A percentile compares a stretch with the other conserved stretches of the same genome.
Conservation (phyloP, 495 filamentous ascomycete species). For the Glarea lozoyensis region DNA sequence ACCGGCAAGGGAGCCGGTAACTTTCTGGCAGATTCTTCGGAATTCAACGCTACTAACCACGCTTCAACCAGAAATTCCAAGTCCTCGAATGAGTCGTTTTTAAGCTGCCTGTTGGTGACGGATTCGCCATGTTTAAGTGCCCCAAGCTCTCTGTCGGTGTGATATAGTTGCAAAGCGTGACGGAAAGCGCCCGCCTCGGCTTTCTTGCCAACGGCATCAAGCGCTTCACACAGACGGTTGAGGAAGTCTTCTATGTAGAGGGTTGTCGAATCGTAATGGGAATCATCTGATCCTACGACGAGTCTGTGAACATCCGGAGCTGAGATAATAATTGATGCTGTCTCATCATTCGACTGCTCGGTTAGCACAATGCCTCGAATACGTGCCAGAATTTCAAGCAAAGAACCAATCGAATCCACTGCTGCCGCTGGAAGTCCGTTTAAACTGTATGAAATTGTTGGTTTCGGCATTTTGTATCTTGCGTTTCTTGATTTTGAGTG, state of each 20-base stretch:
- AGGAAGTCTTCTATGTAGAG: neutral
- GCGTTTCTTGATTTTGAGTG: neutral
- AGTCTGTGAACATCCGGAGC: neutral
- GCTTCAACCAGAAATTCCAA: constrained; percentile 21
- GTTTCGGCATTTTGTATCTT: neutral
- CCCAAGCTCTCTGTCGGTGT: neutral
- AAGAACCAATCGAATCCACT: neutral
- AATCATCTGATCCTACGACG: neutral
- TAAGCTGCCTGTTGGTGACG: neutral
- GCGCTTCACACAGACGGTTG: neutral
- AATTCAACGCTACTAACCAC: constrained; percentile 33
- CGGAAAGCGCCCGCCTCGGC: neutral
- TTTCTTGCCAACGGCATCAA: neutral
- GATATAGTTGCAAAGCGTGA: constrained; percentile 1
- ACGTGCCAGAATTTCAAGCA: neutral
- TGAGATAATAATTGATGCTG: neutral
- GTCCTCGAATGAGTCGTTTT: neutral
- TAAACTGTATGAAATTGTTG: neutral
- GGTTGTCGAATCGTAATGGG: neutral
- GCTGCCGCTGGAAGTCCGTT: neutral
- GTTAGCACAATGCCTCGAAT: neutral
- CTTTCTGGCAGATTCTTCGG: constrained; percentile 19
- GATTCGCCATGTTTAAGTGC: neutral
- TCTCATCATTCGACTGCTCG: neutral
- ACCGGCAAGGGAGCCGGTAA: constrained; percentile 11